Percentiles rank a stretch among this genome's conserved stretches.
Evolutionary conservation across 345 rosid species (phyloP).

Genomic region (Euphorbia lathyris): DNA sequence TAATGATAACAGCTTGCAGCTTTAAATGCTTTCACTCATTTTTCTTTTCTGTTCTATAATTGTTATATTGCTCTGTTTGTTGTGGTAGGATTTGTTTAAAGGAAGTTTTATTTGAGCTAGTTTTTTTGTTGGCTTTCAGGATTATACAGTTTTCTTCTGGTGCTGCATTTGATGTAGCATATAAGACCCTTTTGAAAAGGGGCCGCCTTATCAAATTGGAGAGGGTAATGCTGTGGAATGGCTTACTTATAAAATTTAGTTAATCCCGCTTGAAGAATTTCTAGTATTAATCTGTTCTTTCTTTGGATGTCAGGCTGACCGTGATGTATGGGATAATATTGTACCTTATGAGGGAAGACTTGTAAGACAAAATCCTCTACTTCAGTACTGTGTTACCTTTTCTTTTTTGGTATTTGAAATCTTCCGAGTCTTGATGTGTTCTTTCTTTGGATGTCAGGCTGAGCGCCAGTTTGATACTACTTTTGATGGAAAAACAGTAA

Average conservation of each 20-base stretch:
- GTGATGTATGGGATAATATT: conserved; percentile 42
- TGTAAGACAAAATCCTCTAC: background rate
- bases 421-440: background rate
- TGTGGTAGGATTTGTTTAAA: no score
- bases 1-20: no score
- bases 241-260: background rate
- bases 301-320: conserved; percentile 41
- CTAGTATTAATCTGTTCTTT: background rate
- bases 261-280: background rate
- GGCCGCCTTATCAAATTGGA: conserved; percentile 56
- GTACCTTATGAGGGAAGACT: no score
- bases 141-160: conserved; percentile 51
- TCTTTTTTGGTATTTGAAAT: background rate
- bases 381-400: background rate
- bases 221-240: conserved; percentile 39
- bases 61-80: background rate
- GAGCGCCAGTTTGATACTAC: conserved; percentile 50
- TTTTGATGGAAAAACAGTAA: conserved; percentile 69
- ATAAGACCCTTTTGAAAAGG: conserved; percentile 35
- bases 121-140: conserved; percentile 36
- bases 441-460: conserved; percentile 36
- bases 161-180: conserved; percentile 37
- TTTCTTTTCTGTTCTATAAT: background rate
- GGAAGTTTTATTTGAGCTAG: background rate
- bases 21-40: no score